Base-by-base conservation (phyloP, 495 filamentous ascomycete species). In the Tuber magnatum region DNA sequence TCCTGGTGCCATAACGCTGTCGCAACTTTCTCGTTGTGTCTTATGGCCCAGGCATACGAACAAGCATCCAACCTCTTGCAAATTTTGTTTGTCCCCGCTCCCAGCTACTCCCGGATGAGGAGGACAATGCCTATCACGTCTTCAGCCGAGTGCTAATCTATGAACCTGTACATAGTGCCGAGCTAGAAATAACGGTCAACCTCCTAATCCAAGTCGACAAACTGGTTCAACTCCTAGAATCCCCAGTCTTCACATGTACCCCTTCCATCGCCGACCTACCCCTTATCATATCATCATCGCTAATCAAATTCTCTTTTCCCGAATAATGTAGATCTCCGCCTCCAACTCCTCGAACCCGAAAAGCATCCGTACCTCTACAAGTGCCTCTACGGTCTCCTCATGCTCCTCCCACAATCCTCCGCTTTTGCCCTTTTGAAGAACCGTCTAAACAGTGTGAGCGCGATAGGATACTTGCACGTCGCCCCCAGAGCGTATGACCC, bases 1-100 rank as follows among this genome's bases (percentile, higher is more conserved):
- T 94, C 94, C 22, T 99, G 96, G 96, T 99, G 96, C 83, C 94
- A 98, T 83, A 99, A 99, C 83, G 93, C 96, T 14, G 96, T 99
- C 32, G 95, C 96, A 10, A 97, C 96, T 0, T 98, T 99, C 83
- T 97, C 94, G 20, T 85, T 99, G 32, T 99, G 96, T 80, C 86
- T 99, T 32, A 89, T 99, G 42, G 96, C 96, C 8, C 96, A 99
- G 84, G 96, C 94, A 20, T 99, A 99, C 83, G 96, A 99, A 84
- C 96, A 97, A 83, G 96, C 96, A 28, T 98, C 97, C 78, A 93
- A 98, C 80, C 87, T 99, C 24, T 86, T 99, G 22, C 95, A 97
- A 80, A 97, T 98, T 73, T 97, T 99, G 93, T 97, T 82, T 80
- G 89, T 84, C 12, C 1, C 39, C 12, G 41, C 28, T 48, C 44